Base-by-base conservation (phyloP, 805 yeast genomes). In the Sungouiozyma intestinalis region DNA sequence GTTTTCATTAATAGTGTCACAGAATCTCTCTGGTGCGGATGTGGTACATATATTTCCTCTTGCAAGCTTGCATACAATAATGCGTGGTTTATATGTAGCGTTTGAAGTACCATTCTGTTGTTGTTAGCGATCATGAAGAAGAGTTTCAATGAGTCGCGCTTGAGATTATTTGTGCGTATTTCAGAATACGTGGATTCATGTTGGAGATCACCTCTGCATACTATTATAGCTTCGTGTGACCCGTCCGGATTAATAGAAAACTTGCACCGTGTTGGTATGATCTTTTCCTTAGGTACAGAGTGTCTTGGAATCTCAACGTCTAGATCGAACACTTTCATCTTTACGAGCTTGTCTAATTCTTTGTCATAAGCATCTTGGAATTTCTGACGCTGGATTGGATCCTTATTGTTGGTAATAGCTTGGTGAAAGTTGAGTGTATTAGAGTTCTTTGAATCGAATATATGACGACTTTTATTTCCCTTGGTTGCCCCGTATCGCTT, bases 191-290 rank as follows among this genome's bases (percentile, higher is more conserved):
- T 38, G 15, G n/a, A 9, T 4, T 33, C 33, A 19, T n/a, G 6
- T 20, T 41, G 45, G 16, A 37, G 21, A 24, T 44, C 48, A 13
- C 48, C 48, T 16, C 46, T 24, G 9, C 29, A 15, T 6, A 40
- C 44, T 21, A 35, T 39, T 15, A 45, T 20, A 2, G 43, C 42
- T 21, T 47, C 42, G 17, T 35, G 20, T 2, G 21, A 18, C 2
- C 48, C 44, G 16, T 44, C 40, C n/a, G 44, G 17, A 32, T 41
- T 47, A 2, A 35, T 24, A 16, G n/a, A 27, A 19, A 47, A 47
- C 6, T 40, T 38, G 2, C 34, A 36, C 3, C 35, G 21, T 6
- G n/a, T 35, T n/a, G 42, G 38, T 2, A 41, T 39, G 2, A 36
- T 36, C 16, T 35, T 1, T 6, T 35, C 20, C 14, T 13, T 31